Percentiles rank a stretch among this genome's conserved stretches.
phyloP scores from a whole-genome alignment of 768 basidiomycete genomes.

The Amanita jacksonii region DNA sequence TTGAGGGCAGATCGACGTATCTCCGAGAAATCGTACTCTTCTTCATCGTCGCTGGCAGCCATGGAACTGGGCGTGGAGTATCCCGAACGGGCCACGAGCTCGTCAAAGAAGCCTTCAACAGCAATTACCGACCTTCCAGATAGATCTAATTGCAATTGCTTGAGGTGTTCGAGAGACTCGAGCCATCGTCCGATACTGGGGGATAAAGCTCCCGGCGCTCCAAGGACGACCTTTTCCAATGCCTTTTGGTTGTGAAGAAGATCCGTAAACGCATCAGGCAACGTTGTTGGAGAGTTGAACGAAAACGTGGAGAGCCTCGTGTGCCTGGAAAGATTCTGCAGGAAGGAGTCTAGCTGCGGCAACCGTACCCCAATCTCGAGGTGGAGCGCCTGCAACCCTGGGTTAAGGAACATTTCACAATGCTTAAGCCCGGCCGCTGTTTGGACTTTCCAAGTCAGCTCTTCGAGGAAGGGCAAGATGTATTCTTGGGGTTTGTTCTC shows the following conservation, averaged over 20 bases:
- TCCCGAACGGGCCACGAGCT: conserved; percentile 56
- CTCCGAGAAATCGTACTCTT: conserved; percentile 69
- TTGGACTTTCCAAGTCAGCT: conserved; percentile 66
- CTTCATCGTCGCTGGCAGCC: conserved; percentile 63
- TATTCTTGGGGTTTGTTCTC: conserved; percentile 52
- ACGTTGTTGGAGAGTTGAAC: conserved; percentile 56
- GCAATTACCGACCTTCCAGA: conserved; percentile 57
- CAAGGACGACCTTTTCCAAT: conserved; percentile 53
- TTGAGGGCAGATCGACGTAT: conserved; percentile 61
- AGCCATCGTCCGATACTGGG: conserved; percentile 67
- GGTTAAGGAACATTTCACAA: conserved; percentile 53
- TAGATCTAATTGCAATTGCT: conserved; percentile 60
- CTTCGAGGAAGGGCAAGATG: conserved; percentile 60
- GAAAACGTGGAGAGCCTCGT: conserved; percentile 60
- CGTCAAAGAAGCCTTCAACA: conserved; percentile 76
- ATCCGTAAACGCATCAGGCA: conserved; percentile 66
- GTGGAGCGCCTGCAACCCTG: conserved; percentile 49
- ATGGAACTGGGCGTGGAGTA: conserved; percentile 60
- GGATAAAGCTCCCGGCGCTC: conserved; percentile 67
- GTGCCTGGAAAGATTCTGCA: conserved; percentile 53
- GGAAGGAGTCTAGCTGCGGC: conserved; percentile 51
- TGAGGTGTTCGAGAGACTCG: conserved; percentile 53
- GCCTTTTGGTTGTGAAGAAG: conserved; percentile 48
- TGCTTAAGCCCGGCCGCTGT: conserved; percentile 57
- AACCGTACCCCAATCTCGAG: conserved; percentile 54